Evolutionary conservation across 208 protist species (phyloP).

Genomic region (Leptomonas pyrrhocoris): DNA sequence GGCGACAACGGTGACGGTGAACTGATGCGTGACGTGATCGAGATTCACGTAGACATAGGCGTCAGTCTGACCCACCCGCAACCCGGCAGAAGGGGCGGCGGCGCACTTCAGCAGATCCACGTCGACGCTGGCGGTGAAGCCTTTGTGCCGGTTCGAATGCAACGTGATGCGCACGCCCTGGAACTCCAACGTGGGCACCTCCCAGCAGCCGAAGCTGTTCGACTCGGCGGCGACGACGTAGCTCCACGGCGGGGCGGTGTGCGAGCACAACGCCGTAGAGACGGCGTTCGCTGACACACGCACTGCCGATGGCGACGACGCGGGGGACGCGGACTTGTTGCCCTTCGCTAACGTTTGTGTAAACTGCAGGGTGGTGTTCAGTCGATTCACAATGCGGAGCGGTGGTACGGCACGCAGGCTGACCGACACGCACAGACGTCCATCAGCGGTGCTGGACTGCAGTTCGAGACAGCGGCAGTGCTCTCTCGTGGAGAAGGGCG

Average conservation of each 20-base stretch:
- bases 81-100: slow-evolving; percentile 17
- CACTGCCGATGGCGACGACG: not conserved
- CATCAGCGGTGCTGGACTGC: slow-evolving; percentile 19
- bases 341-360: slow-evolving; percentile 4
- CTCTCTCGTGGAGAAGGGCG: not conserved
- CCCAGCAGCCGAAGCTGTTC: slow-evolving; percentile 32
- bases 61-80: slow-evolving; percentile 25
- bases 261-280: slow-evolving; percentile 18
- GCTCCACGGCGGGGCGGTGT: slow-evolving; percentile 6
- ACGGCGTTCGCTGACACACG: not conserved
- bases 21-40: slow-evolving; percentile 17
- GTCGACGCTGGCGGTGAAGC: slow-evolving; percentile 19
- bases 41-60: slow-evolving; percentile 35
- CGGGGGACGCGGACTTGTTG: not conserved
- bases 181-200: slow-evolving; percentile 29
- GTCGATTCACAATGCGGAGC: slow-evolving; percentile 27
- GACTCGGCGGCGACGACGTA: slow-evolving; percentile 26
- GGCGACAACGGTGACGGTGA: slow-evolving; percentile 32
- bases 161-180: slow-evolving; percentile 25
- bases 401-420: slow-evolving; percentile 17
- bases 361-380: slow-evolving; percentile 27
- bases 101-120: slow-evolving; percentile 29
- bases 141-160: slow-evolving; percentile 24
- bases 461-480: slow-evolving; percentile 19
- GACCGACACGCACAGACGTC: slow-evolving; percentile 10